Conservation (phyloP, 2,329 filamentous ascomycete genomes). For the Colletotrichum aenigma region DNA sequence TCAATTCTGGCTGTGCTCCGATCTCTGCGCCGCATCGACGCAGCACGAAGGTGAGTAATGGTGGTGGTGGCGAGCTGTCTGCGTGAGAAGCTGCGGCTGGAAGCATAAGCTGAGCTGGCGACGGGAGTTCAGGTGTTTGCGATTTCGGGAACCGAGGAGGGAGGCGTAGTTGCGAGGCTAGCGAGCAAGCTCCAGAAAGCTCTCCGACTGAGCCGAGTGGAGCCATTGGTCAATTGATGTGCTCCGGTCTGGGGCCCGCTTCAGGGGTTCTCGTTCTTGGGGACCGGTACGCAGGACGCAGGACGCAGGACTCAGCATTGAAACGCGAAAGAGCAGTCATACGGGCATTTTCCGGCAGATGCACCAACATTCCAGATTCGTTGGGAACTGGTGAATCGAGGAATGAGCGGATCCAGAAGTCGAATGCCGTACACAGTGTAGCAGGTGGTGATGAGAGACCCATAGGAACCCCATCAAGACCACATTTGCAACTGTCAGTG, state of each 20-base stretch:
- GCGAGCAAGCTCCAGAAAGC: conserved; percentile 17
- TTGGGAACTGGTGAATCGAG: background rate
- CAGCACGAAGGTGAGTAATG: background rate
- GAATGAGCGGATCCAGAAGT: background rate
- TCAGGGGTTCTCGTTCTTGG: conserved; percentile 2
- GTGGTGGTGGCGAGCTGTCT: background rate
- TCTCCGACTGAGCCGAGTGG: background rate
- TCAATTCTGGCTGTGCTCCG: background rate
- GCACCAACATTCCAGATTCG: conserved; percentile 2
- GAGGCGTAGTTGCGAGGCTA: background rate
- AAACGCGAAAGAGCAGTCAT: conserved; percentile 3
- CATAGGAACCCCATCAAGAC: background rate
- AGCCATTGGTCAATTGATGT: conserved; percentile 13
- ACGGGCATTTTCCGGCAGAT: background rate
- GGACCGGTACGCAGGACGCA: background rate
- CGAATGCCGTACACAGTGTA: background rate
- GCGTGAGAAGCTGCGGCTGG: background rate
- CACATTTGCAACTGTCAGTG: background rate
- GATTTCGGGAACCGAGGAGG: background rate
- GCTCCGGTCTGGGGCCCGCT: background rate
- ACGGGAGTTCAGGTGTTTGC: background rate
- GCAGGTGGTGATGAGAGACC: background rate
- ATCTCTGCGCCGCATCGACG: background rate
- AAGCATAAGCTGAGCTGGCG: background rate
- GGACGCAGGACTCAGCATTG: background rate